A percentile compares a stretch with the other conserved stretches of the same genome.
These are phyloP conservation scores for Setaria italica DNA, from an alignment of 202 grass and related monocot species.

Conservation along the genomic window DNA sequence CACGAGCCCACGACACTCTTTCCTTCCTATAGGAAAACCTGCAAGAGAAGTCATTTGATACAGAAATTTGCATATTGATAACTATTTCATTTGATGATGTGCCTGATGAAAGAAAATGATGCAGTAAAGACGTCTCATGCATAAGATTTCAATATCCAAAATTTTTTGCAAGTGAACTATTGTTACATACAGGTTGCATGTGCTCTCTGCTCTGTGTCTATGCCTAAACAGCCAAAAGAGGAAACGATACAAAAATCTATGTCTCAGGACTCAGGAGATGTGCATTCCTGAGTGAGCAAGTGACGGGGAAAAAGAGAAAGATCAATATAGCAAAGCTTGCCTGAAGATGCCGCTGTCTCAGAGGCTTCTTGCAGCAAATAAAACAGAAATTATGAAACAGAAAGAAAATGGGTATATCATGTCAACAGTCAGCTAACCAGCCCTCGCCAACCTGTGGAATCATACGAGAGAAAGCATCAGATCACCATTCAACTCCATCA, in stretches of 20 bases:
- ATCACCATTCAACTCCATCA: background rate
- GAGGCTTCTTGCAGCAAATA: conserved; percentile 1
- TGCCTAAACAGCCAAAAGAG: conserved; percentile 4
- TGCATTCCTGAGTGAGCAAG: conserved; percentile 12
- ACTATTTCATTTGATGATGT: background rate
- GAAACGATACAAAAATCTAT: conserved; percentile 28
- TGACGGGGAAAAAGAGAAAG: background rate
- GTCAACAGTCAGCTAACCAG: conserved; percentile 48
- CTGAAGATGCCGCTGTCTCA: conserved; percentile 12
- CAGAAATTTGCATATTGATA: conserved; percentile 8
- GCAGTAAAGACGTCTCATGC: background rate
- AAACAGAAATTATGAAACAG: conserved; percentile 20
- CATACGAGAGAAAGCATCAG: background rate
- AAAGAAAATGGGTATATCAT: conserved; percentile 8
- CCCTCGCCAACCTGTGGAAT: conserved; percentile 57
- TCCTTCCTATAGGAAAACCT: background rate
- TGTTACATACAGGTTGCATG: conserved; percentile 41
- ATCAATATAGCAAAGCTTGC: conserved; percentile 15
- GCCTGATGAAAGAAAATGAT: background rate
- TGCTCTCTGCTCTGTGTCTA: conserved; percentile 23
- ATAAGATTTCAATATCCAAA: conserved; percentile 12
- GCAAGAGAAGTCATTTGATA: background rate
- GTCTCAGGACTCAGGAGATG: conserved; percentile 18
- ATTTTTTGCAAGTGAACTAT: conserved; percentile 20
- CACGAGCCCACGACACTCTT: background rate